Base-by-base conservation (phyloP, 2,329 filamentous ascomycete species). In the Microdochium paspali region DNA sequence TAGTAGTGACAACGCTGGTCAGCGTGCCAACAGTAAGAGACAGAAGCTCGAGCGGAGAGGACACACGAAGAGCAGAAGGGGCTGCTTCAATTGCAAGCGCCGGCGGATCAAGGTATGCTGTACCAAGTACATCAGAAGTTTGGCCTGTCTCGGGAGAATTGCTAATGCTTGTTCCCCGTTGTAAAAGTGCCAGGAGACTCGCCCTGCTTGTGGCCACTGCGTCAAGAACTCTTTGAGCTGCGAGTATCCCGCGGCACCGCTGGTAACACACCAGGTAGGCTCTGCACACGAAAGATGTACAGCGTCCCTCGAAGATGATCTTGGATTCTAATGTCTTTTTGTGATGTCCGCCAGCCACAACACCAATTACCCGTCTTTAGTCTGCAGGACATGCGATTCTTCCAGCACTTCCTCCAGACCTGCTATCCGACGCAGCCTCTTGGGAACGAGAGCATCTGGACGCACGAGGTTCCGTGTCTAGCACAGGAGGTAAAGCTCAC, bases 51-150 rank as follows among this genome's bases (percentile, higher is more conserved):
- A 79, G 58, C 66, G 81, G 47, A 72, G 79, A 51, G 80, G 81
- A 0, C 82, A 85, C 52, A 84, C 78, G 10, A 85, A 85, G 61
- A 82, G 78, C 45, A 72, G 82, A 23, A 69, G 75, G 15, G 82
- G 81, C 9, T 85, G 82, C 62, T 84, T 75, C 61, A 82, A 82
- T 59, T 85, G 82, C 66, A 85, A 85, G 62, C 70, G 76, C 48
- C 67, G 81, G 35, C 74, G 80, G 49, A 84, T 85, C 60, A 85
- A 81, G 72, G 76, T 76, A 61, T 21, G 52, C 46, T 42, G 9
- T 4, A n/a, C n/a, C n/a, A n/a, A n/a, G n/a, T n/a, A n/a, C n/a
- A n/a, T n/a, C n/a, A n/a, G n/a, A n/a, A n/a, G n/a, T n/a, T n/a
- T n/a, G n/a, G n/a, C n/a, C n/a, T n/a, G n/a, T n/a, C n/a, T n/a